A percentile compares a stretch with the other conserved stretches of the same genome.
These are phyloP conservation scores for Aristolochia contorta DNA, from an alignment of 164 flowering plant genomes.

Conservation along the genomic window DNA sequence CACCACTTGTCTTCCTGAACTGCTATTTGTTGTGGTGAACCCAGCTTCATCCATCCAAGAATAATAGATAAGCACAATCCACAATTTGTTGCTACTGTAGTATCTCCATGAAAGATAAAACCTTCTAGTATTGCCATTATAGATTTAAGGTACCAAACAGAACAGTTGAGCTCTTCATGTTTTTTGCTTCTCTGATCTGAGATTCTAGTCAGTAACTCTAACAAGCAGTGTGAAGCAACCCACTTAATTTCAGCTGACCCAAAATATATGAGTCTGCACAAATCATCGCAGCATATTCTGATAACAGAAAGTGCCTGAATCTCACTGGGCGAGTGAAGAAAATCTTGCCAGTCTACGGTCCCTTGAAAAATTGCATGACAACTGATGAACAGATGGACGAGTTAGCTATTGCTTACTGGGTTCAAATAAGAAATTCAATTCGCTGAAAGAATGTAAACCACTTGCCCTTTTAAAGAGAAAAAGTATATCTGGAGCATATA, in stretches of 20 bases:
- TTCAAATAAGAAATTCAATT: not conserved
- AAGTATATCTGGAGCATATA: constrained; percentile 44
- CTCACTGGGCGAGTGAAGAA: constrained; percentile 25
- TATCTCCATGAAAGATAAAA: constrained; percentile 41
- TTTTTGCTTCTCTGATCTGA: constrained; percentile 29
- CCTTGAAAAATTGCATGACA: constrained; percentile 43
- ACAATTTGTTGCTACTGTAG: constrained; percentile 62
- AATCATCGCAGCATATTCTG: constrained; percentile 47
- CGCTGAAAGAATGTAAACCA: constrained; percentile 1
- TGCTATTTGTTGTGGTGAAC: constrained; percentile 12
- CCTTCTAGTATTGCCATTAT: constrained; percentile 61
- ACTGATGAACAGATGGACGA: constrained; percentile 26
- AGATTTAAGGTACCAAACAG: constrained; percentile 35
- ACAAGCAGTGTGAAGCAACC: constrained; percentile 66
- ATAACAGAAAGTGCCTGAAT: constrained; percentile 24
- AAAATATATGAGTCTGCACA: constrained; percentile 72
- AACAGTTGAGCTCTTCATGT: constrained; percentile 28
- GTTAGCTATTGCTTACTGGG: constrained; percentile 10
- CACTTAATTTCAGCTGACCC: constrained; percentile 70
- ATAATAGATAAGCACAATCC: constrained; percentile 52
- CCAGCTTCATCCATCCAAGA: constrained; percentile 48
- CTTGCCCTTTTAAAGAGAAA: constrained; percentile 70
- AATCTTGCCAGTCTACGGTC: constrained; percentile 37
- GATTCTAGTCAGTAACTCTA: constrained; percentile 46
- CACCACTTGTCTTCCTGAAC: constrained; percentile 46